These are phyloP conservation scores for Leucosporidium scottii DNA, from an alignment of 768 basidiomycete genomes.

Conservation along the genomic window DNA sequence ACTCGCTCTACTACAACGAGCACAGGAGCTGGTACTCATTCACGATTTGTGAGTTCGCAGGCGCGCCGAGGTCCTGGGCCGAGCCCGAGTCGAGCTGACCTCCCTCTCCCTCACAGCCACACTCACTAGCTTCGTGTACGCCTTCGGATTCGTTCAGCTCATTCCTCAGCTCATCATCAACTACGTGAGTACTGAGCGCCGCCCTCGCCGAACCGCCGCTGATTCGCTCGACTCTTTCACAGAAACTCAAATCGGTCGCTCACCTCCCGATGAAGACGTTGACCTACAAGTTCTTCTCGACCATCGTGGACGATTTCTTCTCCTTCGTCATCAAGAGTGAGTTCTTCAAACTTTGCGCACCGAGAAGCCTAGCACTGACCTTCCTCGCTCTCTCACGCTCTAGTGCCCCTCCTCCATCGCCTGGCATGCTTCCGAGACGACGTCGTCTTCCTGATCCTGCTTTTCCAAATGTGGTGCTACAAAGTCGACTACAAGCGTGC, in stretches of 20 bases:
- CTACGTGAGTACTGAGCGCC: constrained; percentile 40
- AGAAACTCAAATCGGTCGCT: constrained; percentile 64
- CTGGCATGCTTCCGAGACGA: constrained; percentile 54
- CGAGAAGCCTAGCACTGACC: background rate
- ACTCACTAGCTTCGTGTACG: constrained; percentile 60
- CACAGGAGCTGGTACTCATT: constrained; percentile 87
- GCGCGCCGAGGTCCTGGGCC: constrained; percentile 43
- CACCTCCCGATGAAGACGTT: constrained; percentile 99
- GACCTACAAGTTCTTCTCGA: constrained; percentile 85
- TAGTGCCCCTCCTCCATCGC: constrained; percentile 92
- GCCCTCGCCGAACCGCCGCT: background rate
- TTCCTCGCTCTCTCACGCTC: constrained; percentile 52
- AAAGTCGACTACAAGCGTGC: constrained; percentile 86
- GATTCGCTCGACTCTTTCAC: background rate
- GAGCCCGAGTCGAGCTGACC: background rate
- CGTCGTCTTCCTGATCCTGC: constrained; percentile 38
- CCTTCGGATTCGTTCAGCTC: constrained; percentile 91
- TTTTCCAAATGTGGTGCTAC: constrained; percentile 42
- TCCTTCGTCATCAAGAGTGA: constrained; percentile 21
- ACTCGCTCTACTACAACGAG: constrained; percentile 50
- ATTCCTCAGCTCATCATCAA: constrained; percentile 49
- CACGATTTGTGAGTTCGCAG: constrained; percentile 73
- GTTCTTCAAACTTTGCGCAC: background rate
- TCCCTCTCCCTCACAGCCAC: background rate
- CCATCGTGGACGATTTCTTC: constrained; percentile 33